phyloP scores from a whole-genome alignment of 192 early-diverging fungal species.

The Linnemannia zychae region DNA sequence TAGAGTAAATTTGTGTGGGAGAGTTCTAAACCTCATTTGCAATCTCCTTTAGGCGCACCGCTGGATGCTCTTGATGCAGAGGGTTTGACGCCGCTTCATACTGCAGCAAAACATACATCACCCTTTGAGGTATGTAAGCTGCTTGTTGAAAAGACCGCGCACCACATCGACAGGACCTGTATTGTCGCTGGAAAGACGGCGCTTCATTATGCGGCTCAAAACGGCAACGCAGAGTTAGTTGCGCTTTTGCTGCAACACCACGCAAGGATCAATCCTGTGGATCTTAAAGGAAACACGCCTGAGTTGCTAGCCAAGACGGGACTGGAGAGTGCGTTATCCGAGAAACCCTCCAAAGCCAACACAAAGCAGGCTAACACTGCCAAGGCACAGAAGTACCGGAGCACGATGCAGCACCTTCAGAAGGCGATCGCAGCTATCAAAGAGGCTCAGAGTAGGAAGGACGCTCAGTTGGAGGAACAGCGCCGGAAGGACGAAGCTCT shows the following conservation, averaged over 20 bases:
- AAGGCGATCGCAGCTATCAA: slow-evolving; percentile 41
- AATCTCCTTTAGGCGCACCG: slow-evolving; percentile 32
- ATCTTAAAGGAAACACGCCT: slow-evolving; percentile 52
- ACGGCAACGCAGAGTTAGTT: slow-evolving; percentile 46
- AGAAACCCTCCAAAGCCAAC: slow-evolving; percentile 40
- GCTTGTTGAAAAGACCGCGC: slow-evolving; percentile 47
- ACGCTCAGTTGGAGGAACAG: slow-evolving; percentile 69
- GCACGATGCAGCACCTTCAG: slow-evolving; percentile 45
- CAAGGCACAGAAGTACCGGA: slow-evolving; percentile 38
- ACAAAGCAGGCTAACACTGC: slow-evolving; percentile 23
- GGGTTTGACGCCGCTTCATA: slow-evolving; percentile 57
- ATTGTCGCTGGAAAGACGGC: slow-evolving; percentile 46
- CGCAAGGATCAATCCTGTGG: slow-evolving; percentile 47
- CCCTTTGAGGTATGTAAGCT: slow-evolving; percentile 51
- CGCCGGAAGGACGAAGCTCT: slow-evolving; percentile 63
- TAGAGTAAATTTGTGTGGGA: too few relatives aligned
- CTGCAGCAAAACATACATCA: slow-evolving; percentile 41
- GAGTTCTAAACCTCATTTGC: background rate
- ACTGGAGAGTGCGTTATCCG: slow-evolving; percentile 34
- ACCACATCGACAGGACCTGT: slow-evolving; percentile 55
- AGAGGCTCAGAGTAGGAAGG: slow-evolving; percentile 60
- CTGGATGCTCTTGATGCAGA: slow-evolving; percentile 56
- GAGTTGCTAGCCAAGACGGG: slow-evolving; percentile 45
- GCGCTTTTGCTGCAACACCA: slow-evolving; percentile 46
- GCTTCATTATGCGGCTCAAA: slow-evolving; percentile 53